These are phyloP conservation scores for Friedmanniomyces endolithicus DNA, from an alignment of 495 filamentous ascomycete genomes.

Conservation along the genomic window DNA sequence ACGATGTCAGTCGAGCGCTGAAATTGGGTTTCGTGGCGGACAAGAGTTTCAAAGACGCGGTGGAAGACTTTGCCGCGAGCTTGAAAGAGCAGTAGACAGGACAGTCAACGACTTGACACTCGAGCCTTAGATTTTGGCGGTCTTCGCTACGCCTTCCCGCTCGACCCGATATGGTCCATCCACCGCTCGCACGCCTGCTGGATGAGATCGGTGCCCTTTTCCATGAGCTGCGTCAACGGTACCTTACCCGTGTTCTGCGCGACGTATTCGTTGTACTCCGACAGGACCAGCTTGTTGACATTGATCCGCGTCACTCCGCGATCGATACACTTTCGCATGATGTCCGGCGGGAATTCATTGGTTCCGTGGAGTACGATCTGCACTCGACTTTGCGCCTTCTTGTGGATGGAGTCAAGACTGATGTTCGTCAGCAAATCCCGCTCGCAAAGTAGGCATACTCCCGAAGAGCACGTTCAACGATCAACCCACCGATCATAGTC, in stretches of 20 bases:
- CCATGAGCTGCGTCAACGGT: constrained; percentile 56
- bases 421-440: neutral
- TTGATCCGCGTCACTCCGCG: constrained; percentile 66
- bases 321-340: constrained; percentile 51
- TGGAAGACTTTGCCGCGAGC: constrained; percentile 22
- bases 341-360: constrained; percentile 48
- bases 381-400: constrained; percentile 47
- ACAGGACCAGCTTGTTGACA: constrained; percentile 72
- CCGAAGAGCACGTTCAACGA: no score
- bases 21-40: constrained; percentile 22
- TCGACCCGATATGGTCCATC: constrained; percentile 58
- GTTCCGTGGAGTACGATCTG: constrained; percentile 65
- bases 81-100: constrained; percentile 14
- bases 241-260: constrained; percentile 52
- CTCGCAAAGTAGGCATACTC: no score
- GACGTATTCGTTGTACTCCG: constrained; percentile 52
- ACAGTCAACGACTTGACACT: no score
- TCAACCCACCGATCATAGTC: constrained; percentile 11
- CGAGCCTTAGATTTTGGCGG: no score
- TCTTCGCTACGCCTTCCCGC: constrained; percentile 43
- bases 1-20: constrained; percentile 37
- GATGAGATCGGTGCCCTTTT: constrained; percentile 59
- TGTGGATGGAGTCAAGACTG: constrained; percentile 48
- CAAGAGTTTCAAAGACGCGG: constrained; percentile 20
- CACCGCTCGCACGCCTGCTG: constrained; percentile 62